Evolutionary conservation across 2,329 filamentous ascomycete species (phyloP).

Genomic region (Sporothrix brasiliensis): DNA sequence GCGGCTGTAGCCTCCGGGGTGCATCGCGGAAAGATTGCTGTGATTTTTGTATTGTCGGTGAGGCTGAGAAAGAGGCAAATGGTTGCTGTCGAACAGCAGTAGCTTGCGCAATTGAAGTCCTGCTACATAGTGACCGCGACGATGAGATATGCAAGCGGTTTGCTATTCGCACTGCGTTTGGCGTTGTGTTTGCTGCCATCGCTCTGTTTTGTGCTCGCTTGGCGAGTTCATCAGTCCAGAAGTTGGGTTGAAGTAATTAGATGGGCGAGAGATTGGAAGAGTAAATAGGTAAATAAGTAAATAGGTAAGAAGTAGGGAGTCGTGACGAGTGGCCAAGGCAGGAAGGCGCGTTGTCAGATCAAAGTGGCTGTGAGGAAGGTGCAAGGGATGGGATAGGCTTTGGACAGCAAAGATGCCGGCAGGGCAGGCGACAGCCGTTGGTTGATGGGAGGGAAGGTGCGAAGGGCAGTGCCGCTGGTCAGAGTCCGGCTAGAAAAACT

Average conservation of each 20-base stretch:
- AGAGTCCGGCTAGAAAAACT: background rate
- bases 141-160: background rate
- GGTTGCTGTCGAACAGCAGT: background rate
- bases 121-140: background rate
- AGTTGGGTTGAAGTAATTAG: background rate
- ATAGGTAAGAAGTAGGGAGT: too few relatives aligned
- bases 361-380: background rate
- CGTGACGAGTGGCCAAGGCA: background rate
- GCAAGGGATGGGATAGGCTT: background rate
- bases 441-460: background rate
- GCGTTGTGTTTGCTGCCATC: conserved; percentile 7
- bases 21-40: too few relatives aligned
- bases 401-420: background rate
- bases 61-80: background rate
- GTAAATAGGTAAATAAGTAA: background rate
- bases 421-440: background rate
- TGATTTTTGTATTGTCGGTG: background rate
- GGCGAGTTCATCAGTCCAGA: background rate
- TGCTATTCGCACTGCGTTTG: conserved; percentile 6
- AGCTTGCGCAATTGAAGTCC: too few relatives aligned
- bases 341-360: conserved; percentile 13
- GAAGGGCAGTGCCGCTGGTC: background rate
- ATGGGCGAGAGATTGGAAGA: background rate
- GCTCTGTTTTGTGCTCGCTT: background rate
- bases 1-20: background rate